Evolutionary conservation across 805 yeast species (phyloP).

Genomic region (Kodamaea lidongshanica): DNA sequence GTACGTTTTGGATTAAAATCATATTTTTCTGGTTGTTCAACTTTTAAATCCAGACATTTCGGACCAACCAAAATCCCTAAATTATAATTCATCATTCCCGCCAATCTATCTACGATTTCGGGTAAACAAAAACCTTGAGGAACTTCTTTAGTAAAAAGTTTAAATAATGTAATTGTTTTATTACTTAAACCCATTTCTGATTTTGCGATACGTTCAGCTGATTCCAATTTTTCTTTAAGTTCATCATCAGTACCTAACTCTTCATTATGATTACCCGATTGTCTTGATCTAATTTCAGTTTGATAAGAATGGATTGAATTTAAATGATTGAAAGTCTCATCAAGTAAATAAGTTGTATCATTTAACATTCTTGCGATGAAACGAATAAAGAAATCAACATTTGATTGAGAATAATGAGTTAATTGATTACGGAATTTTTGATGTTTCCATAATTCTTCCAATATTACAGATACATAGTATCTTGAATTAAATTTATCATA

Average conservation of each 20-base stretch:
- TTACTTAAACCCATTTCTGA: constrained; percentile 79
- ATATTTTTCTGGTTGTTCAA: constrained; percentile 74
- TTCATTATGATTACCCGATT: constrained; percentile 22
- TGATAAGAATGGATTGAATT: constrained; percentile 72
- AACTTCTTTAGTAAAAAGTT: constrained; percentile 75
- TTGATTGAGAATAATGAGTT: constrained; percentile 55
- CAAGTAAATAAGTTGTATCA: constrained; percentile 86
- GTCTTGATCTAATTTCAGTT: constrained; percentile 51
- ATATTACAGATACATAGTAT: constrained; percentile 74
- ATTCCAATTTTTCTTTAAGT: constrained; percentile 45
- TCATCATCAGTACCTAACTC: constrained; percentile 57
- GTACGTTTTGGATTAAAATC: constrained; percentile 74
- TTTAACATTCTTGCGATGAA: constrained; percentile 93
- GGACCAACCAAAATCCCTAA: constrained; percentile 93
- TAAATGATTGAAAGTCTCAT: constrained; percentile 80
- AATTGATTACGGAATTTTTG: constrained; percentile 65
- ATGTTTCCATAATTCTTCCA: constrained; percentile 78
- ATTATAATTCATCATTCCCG: constrained; percentile 94
- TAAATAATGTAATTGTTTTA: constrained; percentile 73
- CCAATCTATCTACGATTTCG: constrained; percentile 88
- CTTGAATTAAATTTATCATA: constrained; percentile 93
- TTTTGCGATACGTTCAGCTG: constrained; percentile 70
- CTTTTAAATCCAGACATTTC: constrained; percentile 82
- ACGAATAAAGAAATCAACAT: constrained; percentile 80
- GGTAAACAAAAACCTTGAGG: constrained; percentile 81